These are phyloP conservation scores for Neurospora cerealis DNA, from an alignment of 495 filamentous ascomycete genomes.

Conservation along the genomic window DNA sequence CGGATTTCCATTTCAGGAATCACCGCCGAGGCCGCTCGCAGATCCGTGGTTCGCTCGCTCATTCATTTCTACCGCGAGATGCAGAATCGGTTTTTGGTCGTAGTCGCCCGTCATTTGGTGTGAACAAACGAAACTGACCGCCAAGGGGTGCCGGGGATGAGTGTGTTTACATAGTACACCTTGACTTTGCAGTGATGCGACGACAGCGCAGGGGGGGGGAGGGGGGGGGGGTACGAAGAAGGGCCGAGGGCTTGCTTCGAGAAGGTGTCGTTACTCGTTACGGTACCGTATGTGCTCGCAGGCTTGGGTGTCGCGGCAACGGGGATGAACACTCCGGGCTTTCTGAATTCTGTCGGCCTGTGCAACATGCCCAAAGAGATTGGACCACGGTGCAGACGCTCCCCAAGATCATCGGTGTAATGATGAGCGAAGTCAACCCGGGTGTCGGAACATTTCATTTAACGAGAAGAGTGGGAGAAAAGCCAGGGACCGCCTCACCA, in stretches of 20 bases:
- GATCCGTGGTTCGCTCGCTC: neutral
- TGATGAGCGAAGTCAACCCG: neutral
- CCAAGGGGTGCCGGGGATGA: neutral
- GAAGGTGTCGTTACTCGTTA: neutral
- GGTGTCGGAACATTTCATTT: neutral
- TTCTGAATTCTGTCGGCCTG: neutral
- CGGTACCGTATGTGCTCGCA: neutral
- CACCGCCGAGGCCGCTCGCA: slow-evolving; percentile 10
- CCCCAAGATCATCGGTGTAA: neutral
- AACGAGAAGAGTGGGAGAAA: slow-evolving; percentile 1
- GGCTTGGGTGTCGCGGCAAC: neutral
- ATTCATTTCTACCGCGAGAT: neutral
- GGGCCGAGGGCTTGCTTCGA: neutral
- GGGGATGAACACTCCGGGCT: neutral
- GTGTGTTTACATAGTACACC: neutral
- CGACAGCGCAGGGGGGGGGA: neutral
- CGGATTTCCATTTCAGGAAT: slow-evolving; percentile 19
- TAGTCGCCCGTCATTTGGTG: neutral
- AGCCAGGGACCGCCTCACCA: neutral
- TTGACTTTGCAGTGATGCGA: neutral
- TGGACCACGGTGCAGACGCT: neutral
- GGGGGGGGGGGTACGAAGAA: neutral
- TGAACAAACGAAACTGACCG: neutral
- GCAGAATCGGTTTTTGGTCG: neutral
- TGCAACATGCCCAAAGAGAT: neutral